These are phyloP conservation scores for Citrus unshiu DNA, from an alignment of 345 rosid genomes.

Conservation along the genomic window DNA sequence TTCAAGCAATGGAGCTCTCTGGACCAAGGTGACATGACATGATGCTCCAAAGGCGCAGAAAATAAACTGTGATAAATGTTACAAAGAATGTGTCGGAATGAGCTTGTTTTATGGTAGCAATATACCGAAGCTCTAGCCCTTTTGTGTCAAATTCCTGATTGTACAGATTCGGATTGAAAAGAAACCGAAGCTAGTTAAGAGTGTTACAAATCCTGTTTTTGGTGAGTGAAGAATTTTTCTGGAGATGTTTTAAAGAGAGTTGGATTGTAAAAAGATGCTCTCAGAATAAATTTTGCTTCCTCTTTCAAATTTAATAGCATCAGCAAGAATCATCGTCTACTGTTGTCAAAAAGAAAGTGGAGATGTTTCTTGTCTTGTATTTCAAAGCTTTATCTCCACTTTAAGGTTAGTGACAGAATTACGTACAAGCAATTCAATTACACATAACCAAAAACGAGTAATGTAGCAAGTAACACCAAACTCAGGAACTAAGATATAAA, in stretches of 20 bases:
- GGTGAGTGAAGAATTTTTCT: constrained; percentile 17
- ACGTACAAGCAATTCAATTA: background rate
- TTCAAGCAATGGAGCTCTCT: constrained; percentile 91
- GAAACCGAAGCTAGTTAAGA: constrained; percentile 25
- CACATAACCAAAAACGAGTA: background rate
- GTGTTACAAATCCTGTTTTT: constrained; percentile 16
- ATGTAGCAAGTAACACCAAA: background rate
- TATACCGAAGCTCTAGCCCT: constrained; percentile 16
- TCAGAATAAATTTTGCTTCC: constrained; percentile 7
- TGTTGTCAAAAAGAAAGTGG: background rate
- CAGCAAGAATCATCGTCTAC: background rate
- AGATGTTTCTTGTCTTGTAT: background rate
- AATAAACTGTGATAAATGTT: background rate
- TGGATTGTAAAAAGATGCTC: constrained; percentile 18
- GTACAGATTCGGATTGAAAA: constrained; percentile 31
- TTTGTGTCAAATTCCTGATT: constrained; percentile 23
- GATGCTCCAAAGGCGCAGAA: background rate
- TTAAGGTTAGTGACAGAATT: background rate
- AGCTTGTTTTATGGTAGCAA: constrained; percentile 27
- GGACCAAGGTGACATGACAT: constrained; percentile 81
- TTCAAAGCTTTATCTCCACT: background rate
- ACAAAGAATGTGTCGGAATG: constrained; percentile 9
- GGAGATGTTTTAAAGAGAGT: constrained; percentile 8
- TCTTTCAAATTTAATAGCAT: background rate
- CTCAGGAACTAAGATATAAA: background rate